These are phyloP conservation scores for Scytalidium sp. DNA, from an alignment of 2,329 filamentous ascomycete genomes.

Conservation along the genomic window DNA sequence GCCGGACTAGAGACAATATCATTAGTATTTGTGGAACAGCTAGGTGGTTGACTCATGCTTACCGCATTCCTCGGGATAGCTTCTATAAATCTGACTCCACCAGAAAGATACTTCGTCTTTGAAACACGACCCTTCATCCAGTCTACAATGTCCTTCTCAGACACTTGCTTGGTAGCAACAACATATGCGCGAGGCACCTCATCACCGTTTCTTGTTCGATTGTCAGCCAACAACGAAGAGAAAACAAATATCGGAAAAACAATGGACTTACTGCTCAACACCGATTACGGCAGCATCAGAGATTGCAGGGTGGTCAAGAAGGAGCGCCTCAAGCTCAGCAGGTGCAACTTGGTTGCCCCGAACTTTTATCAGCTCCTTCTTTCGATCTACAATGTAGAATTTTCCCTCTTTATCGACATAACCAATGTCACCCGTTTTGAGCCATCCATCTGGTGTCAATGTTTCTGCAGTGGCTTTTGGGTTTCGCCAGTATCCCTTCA, in stretches of 20 bases:
- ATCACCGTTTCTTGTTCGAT: constrained; percentile 36
- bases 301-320: constrained; percentile 31
- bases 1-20: too few species aligned
- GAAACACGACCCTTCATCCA: constrained; percentile 60
- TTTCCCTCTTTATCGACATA: constrained; percentile 50
- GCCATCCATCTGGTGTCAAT: constrained; percentile 47
- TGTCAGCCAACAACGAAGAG: too few species aligned
- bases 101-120: constrained; percentile 62
- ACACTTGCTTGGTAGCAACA: constrained; percentile 40
- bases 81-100: constrained; percentile 63
- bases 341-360: constrained; percentile 37
- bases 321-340: constrained; percentile 34
- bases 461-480: constrained; percentile 64
- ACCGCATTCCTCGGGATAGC: constrained; percentile 68
- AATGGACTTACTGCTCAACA: constrained; percentile 35
- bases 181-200: constrained; percentile 61
- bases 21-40: too few species aligned
- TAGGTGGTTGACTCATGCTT: too few species aligned
- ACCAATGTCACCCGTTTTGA: constrained; percentile 67
- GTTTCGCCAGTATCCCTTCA: constrained; percentile 74
- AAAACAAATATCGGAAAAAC: background rate
- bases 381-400: constrained; percentile 67
- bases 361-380: constrained; percentile 52
- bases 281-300: constrained; percentile 60
- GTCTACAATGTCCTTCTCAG: constrained; percentile 49